Evolutionary conservation across 225 moss, liverwort and hornwort species (phyloP).

Genomic region (Lunularia cruciata): DNA sequence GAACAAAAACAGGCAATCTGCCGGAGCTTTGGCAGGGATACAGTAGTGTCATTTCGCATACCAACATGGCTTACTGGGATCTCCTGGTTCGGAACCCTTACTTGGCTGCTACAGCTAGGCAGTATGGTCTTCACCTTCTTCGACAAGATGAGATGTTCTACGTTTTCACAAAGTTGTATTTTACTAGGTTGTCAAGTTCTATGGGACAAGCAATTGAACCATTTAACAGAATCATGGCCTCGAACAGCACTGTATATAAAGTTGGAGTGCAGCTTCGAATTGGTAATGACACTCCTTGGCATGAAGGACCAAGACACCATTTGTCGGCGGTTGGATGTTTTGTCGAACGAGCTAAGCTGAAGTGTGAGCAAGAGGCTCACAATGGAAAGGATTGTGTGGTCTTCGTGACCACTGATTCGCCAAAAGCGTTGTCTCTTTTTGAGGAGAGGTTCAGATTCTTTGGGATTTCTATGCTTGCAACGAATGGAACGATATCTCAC

Average conservation of each 20-base stretch:
- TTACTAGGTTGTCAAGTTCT: constrained; percentile 11
- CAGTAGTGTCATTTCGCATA: constrained; percentile 24
- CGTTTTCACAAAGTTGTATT: constrained; percentile 14
- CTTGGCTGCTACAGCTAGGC: constrained; percentile 15
- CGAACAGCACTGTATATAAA: neutral
- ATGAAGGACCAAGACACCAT: constrained; percentile 5
- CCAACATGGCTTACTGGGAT: constrained; percentile 31
- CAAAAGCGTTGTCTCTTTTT: constrained; percentile 1
- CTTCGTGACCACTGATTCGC: constrained; percentile 17
- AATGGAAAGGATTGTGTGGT: constrained; percentile 5
- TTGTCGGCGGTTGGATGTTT: constrained; percentile 14
- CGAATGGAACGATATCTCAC: constrained; percentile 17
- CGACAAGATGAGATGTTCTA: constrained; percentile 31
- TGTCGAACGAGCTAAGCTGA: neutral
- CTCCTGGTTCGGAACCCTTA: constrained; percentile 6
- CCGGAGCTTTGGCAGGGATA: constrained; percentile 12
- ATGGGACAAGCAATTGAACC: constrained; percentile 10
- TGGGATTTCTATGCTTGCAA: constrained; percentile 2
- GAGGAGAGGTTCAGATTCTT: neutral
- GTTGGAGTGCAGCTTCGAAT: constrained; percentile 22
- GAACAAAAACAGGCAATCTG: constrained; percentile 11
- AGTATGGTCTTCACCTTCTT: constrained; percentile 10
- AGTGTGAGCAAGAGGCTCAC: constrained; percentile 8
- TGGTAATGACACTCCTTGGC: constrained; percentile 20
- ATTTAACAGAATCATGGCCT: neutral